Percentiles rank a stretch among this genome's conserved stretches.
Evolutionary conservation across 192 early-diverging fungal genomes (phyloP).

Genomic region (Podila epigama): DNA sequence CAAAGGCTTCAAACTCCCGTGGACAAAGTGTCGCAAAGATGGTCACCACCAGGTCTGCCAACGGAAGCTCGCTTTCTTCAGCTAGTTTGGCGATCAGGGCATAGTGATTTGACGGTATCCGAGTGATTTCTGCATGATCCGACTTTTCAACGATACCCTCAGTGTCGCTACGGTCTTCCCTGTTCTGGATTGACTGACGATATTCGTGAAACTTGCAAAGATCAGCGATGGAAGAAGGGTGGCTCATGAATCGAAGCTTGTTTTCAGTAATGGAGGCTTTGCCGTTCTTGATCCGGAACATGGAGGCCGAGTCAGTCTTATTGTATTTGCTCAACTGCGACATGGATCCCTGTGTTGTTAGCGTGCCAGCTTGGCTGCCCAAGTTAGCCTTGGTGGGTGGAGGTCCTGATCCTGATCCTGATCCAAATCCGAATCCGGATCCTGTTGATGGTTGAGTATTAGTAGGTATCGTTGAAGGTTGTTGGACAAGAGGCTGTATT

Average conservation of each 20-base stretch:
- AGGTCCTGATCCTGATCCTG: not conserved
- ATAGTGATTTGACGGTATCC: constrained; percentile 24
- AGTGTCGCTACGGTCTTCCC: constrained; percentile 2
- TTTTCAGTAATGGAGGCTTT: constrained; percentile 39
- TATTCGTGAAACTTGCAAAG: constrained; percentile 40
- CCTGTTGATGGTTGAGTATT: not conserved
- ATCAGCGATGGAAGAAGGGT: constrained; percentile 34
- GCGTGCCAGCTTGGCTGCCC: not conserved
- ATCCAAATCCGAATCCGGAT: too few species aligned
- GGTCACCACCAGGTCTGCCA: constrained; percentile 9
- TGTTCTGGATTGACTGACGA: constrained; percentile 16
- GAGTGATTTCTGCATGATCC: constrained; percentile 26
- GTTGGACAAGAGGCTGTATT: not conserved
- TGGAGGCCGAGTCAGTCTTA: constrained; percentile 33
- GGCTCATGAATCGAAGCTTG: constrained; percentile 35
- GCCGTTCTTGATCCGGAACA: constrained; percentile 43
- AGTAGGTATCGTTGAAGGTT: not conserved
- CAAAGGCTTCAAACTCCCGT: constrained; percentile 22
- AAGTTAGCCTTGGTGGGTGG: not conserved
- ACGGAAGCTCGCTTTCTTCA: constrained; percentile 26
- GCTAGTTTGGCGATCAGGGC: constrained; percentile 34
- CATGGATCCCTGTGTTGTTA: too few species aligned
- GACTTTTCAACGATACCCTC: not conserved
- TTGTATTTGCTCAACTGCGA: constrained; percentile 23
- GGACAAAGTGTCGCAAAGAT: constrained; percentile 33